Base-by-base conservation (phyloP, 306 rosid species). In the Spatholobus suberectus region DNA sequence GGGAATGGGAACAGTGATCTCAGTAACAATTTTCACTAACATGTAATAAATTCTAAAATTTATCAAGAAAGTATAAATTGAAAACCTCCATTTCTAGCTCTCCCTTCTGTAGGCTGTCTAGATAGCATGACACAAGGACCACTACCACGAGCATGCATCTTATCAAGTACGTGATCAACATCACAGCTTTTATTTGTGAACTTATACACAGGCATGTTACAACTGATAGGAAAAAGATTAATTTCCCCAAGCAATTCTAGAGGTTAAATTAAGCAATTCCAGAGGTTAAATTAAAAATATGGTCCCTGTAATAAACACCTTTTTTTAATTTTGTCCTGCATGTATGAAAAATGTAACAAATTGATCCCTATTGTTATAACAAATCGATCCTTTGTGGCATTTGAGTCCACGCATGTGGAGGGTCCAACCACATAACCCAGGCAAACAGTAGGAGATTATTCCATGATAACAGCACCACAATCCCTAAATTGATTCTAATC, bases 111-210 rank as follows among this genome's bases (percentile, higher is more conserved):
- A 37, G 99, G 98, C 80, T 96, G 97, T 83, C 99, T 90, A 68
- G 96, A 91, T 38, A 96, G 84, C 94, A 88, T 58, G 83, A 73
- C 83, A 5, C 93, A 90, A 8, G 94, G 97, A 32, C 99, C 99
- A 58, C 63, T 87, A 17, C 98, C 99, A 82, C 99, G 96, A 40
- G 99, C 99, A 70, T 96, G 98, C 92, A 96, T 93, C 91, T 96
- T 96, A 85, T 96, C 99, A 18, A 96, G 89, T 79, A 93, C 98
- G 97, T 91, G 81, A 49, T 29, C 27, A 82, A 80, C 72, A 86
- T 32, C 68, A 84, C 79, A 52, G n/a, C 24, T 26, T n/a, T 46
- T 8, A 21, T 61, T 68, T 71, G 75, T 66, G 52, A 85, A 32
- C 70, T 79, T 67, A 23, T 57, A 55, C 9, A 78, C 6, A 35